These are phyloP conservation scores for Mariannaea elegans DNA, from an alignment of 2,329 filamentous ascomycete genomes.

Conservation along the genomic window DNA sequence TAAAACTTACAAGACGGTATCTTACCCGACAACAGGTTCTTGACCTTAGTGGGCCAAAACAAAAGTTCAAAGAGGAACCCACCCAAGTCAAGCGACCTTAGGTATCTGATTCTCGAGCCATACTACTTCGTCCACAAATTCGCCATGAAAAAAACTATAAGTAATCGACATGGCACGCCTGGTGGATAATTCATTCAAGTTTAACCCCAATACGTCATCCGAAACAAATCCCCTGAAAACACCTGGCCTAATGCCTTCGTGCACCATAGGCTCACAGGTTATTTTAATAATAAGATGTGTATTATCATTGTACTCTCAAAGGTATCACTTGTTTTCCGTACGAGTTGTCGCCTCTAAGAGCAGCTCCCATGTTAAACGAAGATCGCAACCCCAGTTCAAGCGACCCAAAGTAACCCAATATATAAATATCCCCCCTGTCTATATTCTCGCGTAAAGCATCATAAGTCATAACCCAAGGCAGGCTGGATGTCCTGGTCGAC, in stretches of 20 bases:
- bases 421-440: background rate
- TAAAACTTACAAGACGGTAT: background rate
- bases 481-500: background rate
- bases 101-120: background rate
- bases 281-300: conserved; percentile 2
- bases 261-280: background rate
- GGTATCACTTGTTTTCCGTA: background rate
- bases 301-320: background rate
- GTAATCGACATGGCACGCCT: background rate
- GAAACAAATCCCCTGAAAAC: background rate
- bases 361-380: too few species aligned
- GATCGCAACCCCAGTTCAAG: too few species aligned
- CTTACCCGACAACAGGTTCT: conserved; percentile 28
- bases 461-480: background rate
- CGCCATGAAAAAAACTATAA: background rate
- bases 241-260: background rate
- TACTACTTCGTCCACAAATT: background rate
- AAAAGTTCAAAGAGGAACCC: conserved; percentile 39
- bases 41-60: conserved; percentile 35
- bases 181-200: background rate
- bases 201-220: background rate
- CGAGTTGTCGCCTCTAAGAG: background rate
- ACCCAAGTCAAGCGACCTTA: conserved; percentile 26
- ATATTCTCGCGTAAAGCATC: background rate
- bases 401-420: background rate